Evolutionary conservation across 1,284 basidiomycete species (phyloP), one percentile per base, ranked within the genome.

Genomic region (Rhodotorula glutinis): DNA sequence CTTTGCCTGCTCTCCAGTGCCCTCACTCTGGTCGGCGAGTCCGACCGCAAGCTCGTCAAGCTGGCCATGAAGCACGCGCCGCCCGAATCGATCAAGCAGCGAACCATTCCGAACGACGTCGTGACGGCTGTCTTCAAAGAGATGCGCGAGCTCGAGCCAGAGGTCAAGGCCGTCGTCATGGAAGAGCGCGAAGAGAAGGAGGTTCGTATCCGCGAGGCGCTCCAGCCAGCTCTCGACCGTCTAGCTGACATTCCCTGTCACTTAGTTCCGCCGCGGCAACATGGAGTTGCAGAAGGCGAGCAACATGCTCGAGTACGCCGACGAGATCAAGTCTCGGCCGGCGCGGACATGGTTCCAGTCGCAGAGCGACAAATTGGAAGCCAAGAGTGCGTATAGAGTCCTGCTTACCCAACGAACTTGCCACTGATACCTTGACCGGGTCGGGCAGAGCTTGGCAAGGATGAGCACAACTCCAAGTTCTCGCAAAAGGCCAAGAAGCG

Each of bases 331-430:
- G 78, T 87, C 90, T 43, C 84, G 95, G 58, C 96, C 96, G 13
- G 92, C 92, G 33, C 83, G 95, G 71, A 97, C 94, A 19, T 99
- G 96, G 96, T 99, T 99, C 85, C 95, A 98, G 80, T 87, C 84
- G 30, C 84, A 85, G 68, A 89, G 89, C 78, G 92, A 97, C 74
- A 98, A 91, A 80, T 81, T 84, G 65, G 85, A 84, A 61, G 84
- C 92, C 2, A 86, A 89, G 85, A 87, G 92, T 93, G 73, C 67
- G 82, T 75, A 11, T 46, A 30, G 43, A 52, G 65, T 57, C 43
- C 25, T 23, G 56, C 44, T 47, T 23, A 17, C 19, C 47, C 9
- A 5, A 14, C 10, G 25, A 40, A 16, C 9, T 4, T 40, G 21
- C 19, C 43, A n/a, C 19, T 11, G 8, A 57, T 4, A 23, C 7